phyloP scores from a whole-genome alignment of 129 eudicot genomes.

The Flaveria linearis region DNA sequence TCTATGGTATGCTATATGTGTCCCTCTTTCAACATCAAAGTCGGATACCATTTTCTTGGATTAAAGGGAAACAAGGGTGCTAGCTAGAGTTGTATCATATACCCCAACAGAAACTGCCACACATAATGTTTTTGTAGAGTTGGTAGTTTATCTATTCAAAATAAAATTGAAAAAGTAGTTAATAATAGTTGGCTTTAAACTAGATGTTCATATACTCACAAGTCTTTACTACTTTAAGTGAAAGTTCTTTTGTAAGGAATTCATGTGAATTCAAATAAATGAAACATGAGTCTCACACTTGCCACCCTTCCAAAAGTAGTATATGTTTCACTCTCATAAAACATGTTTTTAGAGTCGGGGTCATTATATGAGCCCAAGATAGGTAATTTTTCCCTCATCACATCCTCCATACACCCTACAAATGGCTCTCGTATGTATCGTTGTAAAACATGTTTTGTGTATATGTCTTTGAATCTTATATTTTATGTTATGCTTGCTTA shows the following conservation, averaged over 20 bases:
- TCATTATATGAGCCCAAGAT: no score
- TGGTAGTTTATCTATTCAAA: no score
- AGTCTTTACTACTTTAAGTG: background rate
- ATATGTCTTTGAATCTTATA: background rate
- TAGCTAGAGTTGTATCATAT: no score
- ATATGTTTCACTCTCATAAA: background rate
- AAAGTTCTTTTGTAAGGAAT: constrained; percentile 4
- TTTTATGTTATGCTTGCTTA: background rate
- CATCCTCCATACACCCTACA: no score
- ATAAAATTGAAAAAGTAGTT: background rate
- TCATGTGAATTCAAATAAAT: background rate
- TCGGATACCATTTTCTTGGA: no score
- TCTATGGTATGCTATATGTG: constrained; percentile 42
- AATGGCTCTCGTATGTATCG: no score
- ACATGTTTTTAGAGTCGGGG: background rate
- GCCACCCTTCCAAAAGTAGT: background rate
- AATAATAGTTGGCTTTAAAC: background rate
- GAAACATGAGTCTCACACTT: background rate
- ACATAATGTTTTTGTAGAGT: no score
- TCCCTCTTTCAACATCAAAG: background rate
- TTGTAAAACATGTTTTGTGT: no score
- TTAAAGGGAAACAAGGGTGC: no score
- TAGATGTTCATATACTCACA: background rate
- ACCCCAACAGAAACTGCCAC: no score
- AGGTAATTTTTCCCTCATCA: no score